Base-by-base conservation (phyloP, 225 moss, liverwort and hornwort species). In the Asterella californica region DNA sequence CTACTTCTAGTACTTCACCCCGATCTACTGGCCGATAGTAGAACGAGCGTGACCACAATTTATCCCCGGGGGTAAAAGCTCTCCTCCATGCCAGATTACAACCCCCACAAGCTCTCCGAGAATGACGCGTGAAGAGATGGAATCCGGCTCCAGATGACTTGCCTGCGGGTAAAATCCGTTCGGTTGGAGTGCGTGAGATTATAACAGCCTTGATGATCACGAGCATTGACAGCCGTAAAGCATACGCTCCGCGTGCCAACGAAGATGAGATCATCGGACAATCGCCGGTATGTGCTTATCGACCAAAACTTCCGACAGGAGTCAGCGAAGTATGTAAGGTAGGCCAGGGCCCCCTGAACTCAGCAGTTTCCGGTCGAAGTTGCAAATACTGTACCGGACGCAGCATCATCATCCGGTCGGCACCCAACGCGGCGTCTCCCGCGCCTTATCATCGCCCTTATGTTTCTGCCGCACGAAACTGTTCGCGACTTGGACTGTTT, bases 291-390 rank as follows among this genome's bases (percentile, higher is more conserved):
- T 73, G 48, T 50, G 49, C 49, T 42, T 30, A 27, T 25, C 73
- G 73, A 73, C 73, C 50, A 73, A 73, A 73, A 4, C 50, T 32
- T 73, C 73, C 73, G 73, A 73, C 73, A 73, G 5, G 49, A 73
- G 49, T 49, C 49, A 73, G 49, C 48, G 9, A 10, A 15, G 27
- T 24, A 73, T 30, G 73, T 52, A 49, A 52, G 73, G 30, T 50
- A 73, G 73, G 49, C 42, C 42, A 42, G 42, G 42, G 7, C 70
- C 45, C 70, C 70, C 19, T 42, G 70, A n/a, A 71, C 70, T 42
- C 42, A 21, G 45, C 2, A 32, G 0, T 25, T 69, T 42, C 34
- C 69, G 30, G 18, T 5, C 62, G 18, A 27, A 6, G 18, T 22
- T 4, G 9, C 5, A 6, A 6, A 27, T 6, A 62, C 6, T 22